Evolutionary conservation across 306 rosid genomes (phyloP), one percentile per base, ranked within the genome.

Genomic region (Trifolium pratense): DNA sequence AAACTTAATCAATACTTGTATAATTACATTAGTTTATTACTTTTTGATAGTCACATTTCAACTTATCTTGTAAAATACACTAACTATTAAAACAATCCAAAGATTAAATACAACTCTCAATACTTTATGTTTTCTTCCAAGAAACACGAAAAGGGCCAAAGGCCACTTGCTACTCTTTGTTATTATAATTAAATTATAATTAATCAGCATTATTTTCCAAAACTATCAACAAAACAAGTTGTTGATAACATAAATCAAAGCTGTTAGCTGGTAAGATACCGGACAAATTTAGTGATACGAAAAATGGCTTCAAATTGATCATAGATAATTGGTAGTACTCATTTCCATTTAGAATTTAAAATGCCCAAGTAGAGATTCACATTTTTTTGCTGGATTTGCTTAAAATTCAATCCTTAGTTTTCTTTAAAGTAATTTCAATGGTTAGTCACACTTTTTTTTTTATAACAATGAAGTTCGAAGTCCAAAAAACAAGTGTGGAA

Each of bases 61-160:
- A 12, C 58, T 31, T 31, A 68, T 48, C 43, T 68, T 68, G 4
- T 16, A 68, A 48, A 29, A 25, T 68, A 48, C 29, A 48, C 26
- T 45, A 25, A 29, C 16, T 68, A 25, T 29, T 45, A 48, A 46
- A 9, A 68, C 26, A 46, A 31, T 68, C 57, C 43, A 68, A 68
- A 68, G 59, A 23, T 11, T 29, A 36, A 4, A 29, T 36, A 8
- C 23, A 48, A 48, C 14, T 21, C 57, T 39, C 26, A 75, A 34
- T 53, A 58, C 56, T n/a, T 63, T 20, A 23, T 78, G 80, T 68
- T 36, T 77, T 73, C 42, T 62, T 73, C 78, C 68, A 63, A 78
- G 80, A 69, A 74, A 56, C 77, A 78, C 49, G 52, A 74, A 78
- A 78, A 68, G 59, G 5, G 49, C n/a, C 48, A 31, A 65, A 56